Conservation (phyloP, 768 basidiomycete genomes). For the Postia placenta region DNA sequence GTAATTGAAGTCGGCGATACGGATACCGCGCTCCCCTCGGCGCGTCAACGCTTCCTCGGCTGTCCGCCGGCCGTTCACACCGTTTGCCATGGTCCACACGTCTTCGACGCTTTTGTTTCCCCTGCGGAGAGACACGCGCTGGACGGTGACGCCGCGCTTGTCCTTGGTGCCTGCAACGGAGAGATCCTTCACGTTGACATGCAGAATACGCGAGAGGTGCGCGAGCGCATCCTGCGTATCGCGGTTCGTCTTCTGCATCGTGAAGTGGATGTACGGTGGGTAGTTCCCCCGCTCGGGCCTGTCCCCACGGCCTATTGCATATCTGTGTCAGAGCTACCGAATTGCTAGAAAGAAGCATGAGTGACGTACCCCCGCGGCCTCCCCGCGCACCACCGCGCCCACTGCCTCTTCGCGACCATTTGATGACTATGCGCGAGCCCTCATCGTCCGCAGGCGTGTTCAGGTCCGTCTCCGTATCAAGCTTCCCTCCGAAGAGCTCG, state of each 20-base stretch:
- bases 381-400: conserved; percentile 46
- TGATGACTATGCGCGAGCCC: conserved; percentile 74
- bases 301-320: conserved; percentile 25
- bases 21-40: conserved; percentile 84
- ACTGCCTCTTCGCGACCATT: conserved; percentile 57
- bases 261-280: conserved; percentile 93
- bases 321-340: neutral
- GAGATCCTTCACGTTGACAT: conserved; percentile 73
- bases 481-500: conserved; percentile 73
- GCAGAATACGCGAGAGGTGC: conserved; percentile 72
- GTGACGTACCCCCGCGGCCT: conserved; percentile 24
- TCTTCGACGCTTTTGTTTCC: conserved; percentile 74
- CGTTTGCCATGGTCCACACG: conserved; percentile 81
- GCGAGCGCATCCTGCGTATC: conserved; percentile 93
- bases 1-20: conserved; percentile 86
- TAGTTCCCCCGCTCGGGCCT: conserved; percentile 56
- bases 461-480: conserved; percentile 77
- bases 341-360: neutral
- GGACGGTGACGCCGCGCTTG: conserved; percentile 94
- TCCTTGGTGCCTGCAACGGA: conserved; percentile 96
- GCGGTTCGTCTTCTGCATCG: conserved; percentile 93
- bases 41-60: conserved; percentile 52
- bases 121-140: conserved; percentile 78
- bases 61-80: conserved; percentile 46
- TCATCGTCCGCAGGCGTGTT: conserved; percentile 45